A percentile compares a stretch with the other conserved stretches of the same genome.
Evolutionary conservation across 306 rosid species (phyloP).

Genomic region (Sindora glabra): DNA sequence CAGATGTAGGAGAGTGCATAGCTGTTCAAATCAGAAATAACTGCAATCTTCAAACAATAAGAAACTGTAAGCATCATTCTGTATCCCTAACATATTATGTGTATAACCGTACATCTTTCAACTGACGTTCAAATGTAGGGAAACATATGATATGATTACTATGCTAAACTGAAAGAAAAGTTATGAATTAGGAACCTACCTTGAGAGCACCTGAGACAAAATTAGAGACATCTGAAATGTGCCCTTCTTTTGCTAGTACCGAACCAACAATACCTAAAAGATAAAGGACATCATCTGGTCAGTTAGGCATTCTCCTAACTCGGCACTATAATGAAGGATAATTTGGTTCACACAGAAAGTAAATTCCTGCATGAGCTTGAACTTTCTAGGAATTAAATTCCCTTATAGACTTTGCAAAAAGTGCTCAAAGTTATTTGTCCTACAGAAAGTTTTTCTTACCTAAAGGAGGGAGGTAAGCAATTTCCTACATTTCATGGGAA

Average conservation of each 20-base stretch:
- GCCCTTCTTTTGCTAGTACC: slow-evolving; percentile 75
- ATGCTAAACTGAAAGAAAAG: neutral
- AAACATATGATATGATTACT: too few species aligned
- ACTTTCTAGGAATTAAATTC: too few species aligned
- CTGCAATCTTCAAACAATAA: neutral
- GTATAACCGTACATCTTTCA: neutral
- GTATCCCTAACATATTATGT: neutral
- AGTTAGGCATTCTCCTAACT: neutral
- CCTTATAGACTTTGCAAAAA: too few species aligned
- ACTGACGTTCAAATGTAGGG: neutral
- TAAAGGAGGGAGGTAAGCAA: too few species aligned
- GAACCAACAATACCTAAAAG: slow-evolving; percentile 78
- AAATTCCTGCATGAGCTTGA: too few species aligned
- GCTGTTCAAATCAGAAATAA: neutral
- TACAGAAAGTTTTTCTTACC: too few species aligned
- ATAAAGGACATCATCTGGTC: neutral
- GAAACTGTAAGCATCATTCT: neutral
- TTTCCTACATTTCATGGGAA: too few species aligned
- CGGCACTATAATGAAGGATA: too few species aligned
- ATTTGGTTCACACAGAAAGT: neutral
- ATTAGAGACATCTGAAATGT: slow-evolving; percentile 48
- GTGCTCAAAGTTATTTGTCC: too few species aligned
- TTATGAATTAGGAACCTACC: slow-evolving; percentile 37
- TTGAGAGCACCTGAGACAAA: slow-evolving; percentile 68
- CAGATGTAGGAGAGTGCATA: neutral